Evolutionary conservation across 208 protist genomes (phyloP).

Genomic region (Trypanosoma rangeli): DNA sequence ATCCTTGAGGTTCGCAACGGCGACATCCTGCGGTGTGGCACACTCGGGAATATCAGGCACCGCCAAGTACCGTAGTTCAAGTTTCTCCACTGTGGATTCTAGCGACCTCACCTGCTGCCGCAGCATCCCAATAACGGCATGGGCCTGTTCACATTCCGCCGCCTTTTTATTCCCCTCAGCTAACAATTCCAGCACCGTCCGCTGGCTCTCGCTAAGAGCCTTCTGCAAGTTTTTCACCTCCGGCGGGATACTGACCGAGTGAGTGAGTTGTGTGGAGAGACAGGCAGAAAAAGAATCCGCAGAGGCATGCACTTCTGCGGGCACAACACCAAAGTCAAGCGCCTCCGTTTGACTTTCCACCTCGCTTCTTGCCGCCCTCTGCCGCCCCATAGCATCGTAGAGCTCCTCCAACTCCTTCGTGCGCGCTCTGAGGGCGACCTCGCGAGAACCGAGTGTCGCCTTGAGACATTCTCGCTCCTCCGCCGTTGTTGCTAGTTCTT

Average conservation of each 20-base stretch:
- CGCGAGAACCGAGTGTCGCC: background rate
- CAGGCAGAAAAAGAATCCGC: background rate
- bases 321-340: background rate
- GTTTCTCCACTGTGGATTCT: slow-evolving; percentile 11
- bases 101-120: slow-evolving; percentile 8
- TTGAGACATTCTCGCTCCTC: slow-evolving; percentile 7
- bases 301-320: background rate
- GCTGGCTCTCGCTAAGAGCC: background rate
- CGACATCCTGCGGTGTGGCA: slow-evolving; percentile 2
- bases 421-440: background rate
- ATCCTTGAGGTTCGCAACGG: slow-evolving; percentile 5
- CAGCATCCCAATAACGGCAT: slow-evolving; percentile 9
- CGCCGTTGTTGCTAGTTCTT: background rate
- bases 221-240: background rate
- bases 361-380: background rate
- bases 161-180: background rate
- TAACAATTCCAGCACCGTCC: background rate
- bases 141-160: slow-evolving; percentile 2
- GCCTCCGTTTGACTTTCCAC: slow-evolving; percentile 10
- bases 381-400: background rate
- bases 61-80: slow-evolving; percentile 24
- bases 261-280: background rate
- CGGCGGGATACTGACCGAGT: background rate
- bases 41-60: slow-evolving; percentile 23
- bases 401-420: slow-evolving; percentile 18